These are phyloP conservation scores for Monilinia fructigena DNA, from an alignment of 2,329 filamentous ascomycete genomes.

Conservation along the genomic window DNA sequence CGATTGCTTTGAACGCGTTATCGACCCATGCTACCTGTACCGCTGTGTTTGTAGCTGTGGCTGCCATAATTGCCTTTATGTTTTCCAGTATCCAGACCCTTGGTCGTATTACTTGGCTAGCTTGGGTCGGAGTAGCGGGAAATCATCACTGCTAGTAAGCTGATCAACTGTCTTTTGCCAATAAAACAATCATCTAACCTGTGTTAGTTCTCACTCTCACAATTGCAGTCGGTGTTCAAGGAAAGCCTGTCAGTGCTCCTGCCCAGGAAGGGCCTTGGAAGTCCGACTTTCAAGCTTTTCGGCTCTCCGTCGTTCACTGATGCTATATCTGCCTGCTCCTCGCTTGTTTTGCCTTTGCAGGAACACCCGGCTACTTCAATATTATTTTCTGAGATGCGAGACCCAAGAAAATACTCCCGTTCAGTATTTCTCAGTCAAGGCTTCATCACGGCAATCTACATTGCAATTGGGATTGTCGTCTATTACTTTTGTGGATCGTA, in stretches of 20 bases:
- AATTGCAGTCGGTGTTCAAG: slow-evolving; percentile 52
- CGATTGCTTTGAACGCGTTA: slow-evolving; percentile 53
- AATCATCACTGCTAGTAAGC: slow-evolving; percentile 50
- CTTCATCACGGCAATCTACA: slow-evolving; percentile 46
- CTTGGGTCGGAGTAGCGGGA: slow-evolving; percentile 58
- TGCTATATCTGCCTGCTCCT: slow-evolving; percentile 56
- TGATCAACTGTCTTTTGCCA: background rate
- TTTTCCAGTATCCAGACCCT: slow-evolving; percentile 57
- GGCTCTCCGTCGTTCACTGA: slow-evolving; percentile 56
- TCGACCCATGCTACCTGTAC: slow-evolving; percentile 58
- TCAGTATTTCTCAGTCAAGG: slow-evolving; percentile 49
- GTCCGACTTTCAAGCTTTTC: slow-evolving; percentile 58
- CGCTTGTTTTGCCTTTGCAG: slow-evolving; percentile 60
- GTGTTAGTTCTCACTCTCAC: slow-evolving; percentile 48
- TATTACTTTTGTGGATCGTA: slow-evolving; percentile 50
- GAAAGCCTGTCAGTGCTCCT: slow-evolving; percentile 33
- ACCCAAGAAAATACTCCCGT: slow-evolving; percentile 59
- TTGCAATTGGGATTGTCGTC: slow-evolving; percentile 43
- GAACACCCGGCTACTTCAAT: slow-evolving; percentile 60
- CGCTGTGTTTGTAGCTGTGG: slow-evolving; percentile 56
- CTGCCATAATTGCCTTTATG: slow-evolving; percentile 49
- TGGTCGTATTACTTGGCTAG: slow-evolving; percentile 60
- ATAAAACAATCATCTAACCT: slow-evolving; percentile 1
- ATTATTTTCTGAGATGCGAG: slow-evolving; percentile 64
- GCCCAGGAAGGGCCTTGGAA: slow-evolving; percentile 53